Evolutionary conservation across 2,329 filamentous ascomycete species (phyloP), one percentile per base, ranked within the genome.

Genomic region (Meredithiella fracta): DNA sequence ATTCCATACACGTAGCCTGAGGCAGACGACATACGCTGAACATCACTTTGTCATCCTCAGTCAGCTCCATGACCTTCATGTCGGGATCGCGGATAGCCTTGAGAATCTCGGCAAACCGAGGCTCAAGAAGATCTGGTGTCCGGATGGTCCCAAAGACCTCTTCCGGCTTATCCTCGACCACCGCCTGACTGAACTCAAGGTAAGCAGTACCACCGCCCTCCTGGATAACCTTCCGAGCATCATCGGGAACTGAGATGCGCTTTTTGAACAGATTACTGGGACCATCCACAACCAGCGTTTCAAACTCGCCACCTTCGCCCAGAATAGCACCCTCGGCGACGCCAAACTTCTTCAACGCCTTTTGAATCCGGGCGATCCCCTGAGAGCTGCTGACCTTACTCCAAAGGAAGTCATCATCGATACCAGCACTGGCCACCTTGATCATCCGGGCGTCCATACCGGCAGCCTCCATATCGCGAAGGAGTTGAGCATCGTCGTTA

Each of bases 271-370:
- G 66, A 52, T 71, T 70, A 0, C 64, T 63, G 7, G 91, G 91
- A 9, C 91, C 92, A 67, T 89, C 80, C 37, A 97, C 65, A 47
- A 92, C 88, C 54, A 97, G 71, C 29, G 89, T 97, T 75, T 97
- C 92, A 67, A 94, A 97, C 71, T 97, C 92, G 2, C 92, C 92
- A 4, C 92, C 92, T 67, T 97, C 92, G 1, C 92, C 92, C 17
- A 97, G 70, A 8, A 90, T 79, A 7, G 86, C 85, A 0, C 86
- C 88, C 59, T 77, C 72, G 11, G 31, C 40, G 63, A 70, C 71
- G 47, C 85, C 84, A 68, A 94, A 94, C 60, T 79, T 76, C 52
- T 72, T 70, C 65, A 87, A 74, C 1, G 80, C 73, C 42, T 66
- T 70, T 63, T 72, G 70, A 47, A 81, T 65, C 54, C 72, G 69